Evolutionary conservation across 1,139 yeast species (phyloP), one percentile per base, ranked within the genome.

Genomic region (Blastobotrys persicus): DNA sequence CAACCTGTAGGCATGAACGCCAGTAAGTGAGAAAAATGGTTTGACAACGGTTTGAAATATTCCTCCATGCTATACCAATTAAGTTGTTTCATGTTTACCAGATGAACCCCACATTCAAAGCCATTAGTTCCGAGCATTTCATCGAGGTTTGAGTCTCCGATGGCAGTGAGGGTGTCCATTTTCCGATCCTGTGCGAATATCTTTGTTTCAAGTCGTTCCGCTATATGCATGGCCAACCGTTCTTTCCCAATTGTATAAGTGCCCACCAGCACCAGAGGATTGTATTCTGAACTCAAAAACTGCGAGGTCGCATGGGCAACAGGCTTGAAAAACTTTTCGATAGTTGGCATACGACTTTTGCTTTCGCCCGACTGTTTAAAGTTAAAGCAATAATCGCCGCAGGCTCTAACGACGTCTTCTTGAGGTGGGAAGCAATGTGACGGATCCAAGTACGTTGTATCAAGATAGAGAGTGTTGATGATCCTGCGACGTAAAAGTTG

Each of bases 201-300:
- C 70, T 65, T 82, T 60, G 75, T 77, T 1, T 70, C 63, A 14
- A 88, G 63, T n/a, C 63, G 62, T 42, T 76, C 68, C 61, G 91
- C 92, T 31, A 88, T 74, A 1, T 80, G 73, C 7, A 88, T 68
- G 0, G 96, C 97, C 23, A 92, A 65, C 51, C 83, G 78, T 63
- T 92, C 98, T 64, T 92, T 92, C 1, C 98, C 98, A 39, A 92
- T 88, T 1, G 91, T 78, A 65, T 92, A 92, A 0, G 96, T 84
- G 0, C 98, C 98, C n/a, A 92, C 83, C 18, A 87, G 71, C 6
- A 87, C 79, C 51, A 89, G 71, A 0, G 69, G 63, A 14, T 56
- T 55, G 47, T 48, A 50, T 13, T n/a, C 31, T 17, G 11, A 23
- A 31, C 32, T 46, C 6, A 28, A 6, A 3, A 3, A 3, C 4